Percentiles rank a stretch among this genome's conserved stretches.
Evolutionary conservation across 208 protist species (phyloP).

Genomic region (Tritrichomonas musculus): DNA sequence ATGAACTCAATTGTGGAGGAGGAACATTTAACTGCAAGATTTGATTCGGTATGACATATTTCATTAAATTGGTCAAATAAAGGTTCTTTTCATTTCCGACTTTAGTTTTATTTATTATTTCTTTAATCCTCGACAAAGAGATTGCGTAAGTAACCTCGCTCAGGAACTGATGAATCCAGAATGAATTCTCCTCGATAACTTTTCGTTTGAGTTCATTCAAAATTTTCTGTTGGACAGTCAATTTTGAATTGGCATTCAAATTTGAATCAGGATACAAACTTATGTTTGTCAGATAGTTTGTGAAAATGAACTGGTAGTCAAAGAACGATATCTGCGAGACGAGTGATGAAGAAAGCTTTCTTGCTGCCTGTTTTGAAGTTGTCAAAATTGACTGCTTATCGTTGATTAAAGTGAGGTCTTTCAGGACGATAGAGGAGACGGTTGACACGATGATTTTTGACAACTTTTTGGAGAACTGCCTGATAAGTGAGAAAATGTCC

Average conservation of each 20-base stretch:
- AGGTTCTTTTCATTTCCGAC: background rate
- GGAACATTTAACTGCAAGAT: background rate
- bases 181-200: background rate
- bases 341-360: background rate
- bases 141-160: background rate
- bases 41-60: background rate
- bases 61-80: background rate
- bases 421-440: background rate
- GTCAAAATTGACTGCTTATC: background rate
- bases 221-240: too few relatives aligned
- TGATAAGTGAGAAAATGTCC: background rate
- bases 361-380: background rate
- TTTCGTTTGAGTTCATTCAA: too few relatives aligned
- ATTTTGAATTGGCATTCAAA: too few relatives aligned
- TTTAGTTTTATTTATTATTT: background rate
- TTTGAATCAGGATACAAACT: background rate
- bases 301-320: background rate
- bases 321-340: background rate
- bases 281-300: background rate
- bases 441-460: background rate
- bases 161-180: background rate
- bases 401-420: background rate
- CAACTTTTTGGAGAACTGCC: background rate
- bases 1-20: too few relatives aligned
- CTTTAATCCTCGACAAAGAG: background rate